Evolutionary conservation across 805 yeast genomes (phyloP).

Genomic region (Cyberlindnera nakhonratchasimensis): DNA sequence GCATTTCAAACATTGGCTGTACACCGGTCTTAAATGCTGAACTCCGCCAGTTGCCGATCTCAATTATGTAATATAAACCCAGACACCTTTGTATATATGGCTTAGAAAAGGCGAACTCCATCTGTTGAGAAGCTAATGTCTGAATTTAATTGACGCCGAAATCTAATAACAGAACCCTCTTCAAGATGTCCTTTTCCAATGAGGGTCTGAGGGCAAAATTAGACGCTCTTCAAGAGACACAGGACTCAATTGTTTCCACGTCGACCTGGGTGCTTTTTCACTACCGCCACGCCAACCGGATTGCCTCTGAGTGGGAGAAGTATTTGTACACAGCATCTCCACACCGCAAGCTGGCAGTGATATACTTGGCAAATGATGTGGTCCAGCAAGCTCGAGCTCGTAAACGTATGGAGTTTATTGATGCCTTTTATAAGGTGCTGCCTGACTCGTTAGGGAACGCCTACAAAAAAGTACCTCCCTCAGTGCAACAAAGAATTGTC

Average conservation of each 20-base stretch:
- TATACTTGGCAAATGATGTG: conserved; percentile 77
- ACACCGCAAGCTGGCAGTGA: conserved; percentile 49
- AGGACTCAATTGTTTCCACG: conserved; percentile 68
- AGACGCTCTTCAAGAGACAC: conserved; percentile 51
- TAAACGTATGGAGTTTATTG: conserved; percentile 53
- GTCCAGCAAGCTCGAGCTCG: conserved; percentile 73
- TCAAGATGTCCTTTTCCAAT: conserved; percentile 45
- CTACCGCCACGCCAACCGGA: conserved; percentile 50
- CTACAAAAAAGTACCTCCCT: conserved; percentile 17
- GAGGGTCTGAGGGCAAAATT: conserved; percentile 48
- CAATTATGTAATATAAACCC: too few relatives aligned
- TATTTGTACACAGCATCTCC: conserved; percentile 33
- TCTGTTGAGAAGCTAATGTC: too few relatives aligned
- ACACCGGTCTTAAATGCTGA: too few relatives aligned
- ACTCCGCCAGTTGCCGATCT: too few relatives aligned
- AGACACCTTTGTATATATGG: too few relatives aligned
- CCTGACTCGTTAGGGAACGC: conserved; percentile 38
- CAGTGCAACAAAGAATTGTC: conserved; percentile 35
- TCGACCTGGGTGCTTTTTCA: conserved; percentile 75
- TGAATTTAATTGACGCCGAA: too few relatives aligned
- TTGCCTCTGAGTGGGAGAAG: conserved; percentile 52
- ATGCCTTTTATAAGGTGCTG: conserved; percentile 51
- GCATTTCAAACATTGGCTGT: too few relatives aligned
- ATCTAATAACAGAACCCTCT: too few relatives aligned
- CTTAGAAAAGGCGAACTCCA: too few relatives aligned